phyloP scores from a whole-genome alignment of 345 rosid genomes.

The Populus simonii region DNA sequence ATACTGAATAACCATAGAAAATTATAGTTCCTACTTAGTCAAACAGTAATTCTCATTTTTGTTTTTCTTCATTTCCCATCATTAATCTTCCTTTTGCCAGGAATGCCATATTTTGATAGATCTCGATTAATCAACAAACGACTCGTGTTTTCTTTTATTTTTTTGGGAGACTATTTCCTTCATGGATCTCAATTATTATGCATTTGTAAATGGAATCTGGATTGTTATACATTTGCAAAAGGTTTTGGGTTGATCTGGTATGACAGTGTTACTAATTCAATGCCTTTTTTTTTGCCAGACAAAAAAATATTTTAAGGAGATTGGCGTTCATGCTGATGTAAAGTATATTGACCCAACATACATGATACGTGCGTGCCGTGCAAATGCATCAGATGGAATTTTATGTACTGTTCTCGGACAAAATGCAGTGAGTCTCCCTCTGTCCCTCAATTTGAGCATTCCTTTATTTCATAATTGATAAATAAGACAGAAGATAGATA shows the following conservation, averaged over 20 bases:
- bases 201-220: neutral
- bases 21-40: no score
- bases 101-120: neutral
- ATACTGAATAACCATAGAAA: no score
- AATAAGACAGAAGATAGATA: neutral
- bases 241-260: neutral
- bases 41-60: no score
- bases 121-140: neutral
- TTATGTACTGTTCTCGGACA: conserved; percentile 95
- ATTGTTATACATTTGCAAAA: neutral
- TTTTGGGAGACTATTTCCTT: no score
- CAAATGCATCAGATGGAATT: conserved; percentile 96
- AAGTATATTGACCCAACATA: conserved; percentile 97
- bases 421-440: conserved; percentile 70
- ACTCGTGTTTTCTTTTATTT: neutral
- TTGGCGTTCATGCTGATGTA: conserved; percentile 66
- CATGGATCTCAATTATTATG: neutral
- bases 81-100: neutral
- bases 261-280: neutral
- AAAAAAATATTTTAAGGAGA: conserved; percentile 70
- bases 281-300: conserved; percentile 39
- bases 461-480: neutral
- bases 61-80: no score
- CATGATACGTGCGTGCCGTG: conserved; percentile 93
- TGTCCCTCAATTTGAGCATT: conserved; percentile 2